Conservation (phyloP, 352 stramenopile species). For the Pythium oligandrum region DNA sequence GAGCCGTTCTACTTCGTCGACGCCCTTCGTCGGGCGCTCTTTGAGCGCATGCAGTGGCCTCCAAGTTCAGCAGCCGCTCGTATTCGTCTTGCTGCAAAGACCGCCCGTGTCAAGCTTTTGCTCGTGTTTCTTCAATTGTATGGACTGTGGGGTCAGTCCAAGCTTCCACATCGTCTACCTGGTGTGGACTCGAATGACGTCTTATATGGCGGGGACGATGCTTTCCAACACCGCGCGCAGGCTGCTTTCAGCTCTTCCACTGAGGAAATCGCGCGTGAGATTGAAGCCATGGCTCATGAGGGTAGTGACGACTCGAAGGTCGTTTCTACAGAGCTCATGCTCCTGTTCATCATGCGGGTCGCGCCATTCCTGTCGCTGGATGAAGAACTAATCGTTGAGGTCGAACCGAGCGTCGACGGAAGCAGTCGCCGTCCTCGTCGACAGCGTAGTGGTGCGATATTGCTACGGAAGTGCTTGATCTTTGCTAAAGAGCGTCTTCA, state of each 20-base stretch:
- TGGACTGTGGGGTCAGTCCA: slow-evolving; percentile 51
- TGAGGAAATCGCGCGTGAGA: slow-evolving; percentile 43
- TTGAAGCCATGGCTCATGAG: slow-evolving; percentile 21
- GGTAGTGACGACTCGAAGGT: slow-evolving; percentile 1
- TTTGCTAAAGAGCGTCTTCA: slow-evolving; percentile 8
- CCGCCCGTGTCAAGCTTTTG: slow-evolving; percentile 31
- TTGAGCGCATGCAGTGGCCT: slow-evolving; percentile 44
- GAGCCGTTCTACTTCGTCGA: slow-evolving; percentile 88
- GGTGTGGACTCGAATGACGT: slow-evolving; percentile 84
- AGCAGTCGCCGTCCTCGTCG: too few species aligned
- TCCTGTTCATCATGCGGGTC: slow-evolving; percentile 7
- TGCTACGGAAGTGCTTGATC: slow-evolving; percentile 16
- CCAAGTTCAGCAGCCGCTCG: not conserved
- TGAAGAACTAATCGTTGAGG: slow-evolving; percentile 2
- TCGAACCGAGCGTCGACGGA: too few species aligned
- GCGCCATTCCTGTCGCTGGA: slow-evolving; percentile 16
- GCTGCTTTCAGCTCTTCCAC: slow-evolving; percentile 38
- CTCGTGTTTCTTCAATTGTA: slow-evolving; percentile 51
- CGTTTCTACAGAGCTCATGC: slow-evolving; percentile 9
- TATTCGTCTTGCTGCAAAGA: slow-evolving; percentile 12
- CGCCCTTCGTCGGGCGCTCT: slow-evolving; percentile 60
- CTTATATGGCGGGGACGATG: slow-evolving; percentile 62
- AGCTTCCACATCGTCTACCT: slow-evolving; percentile 26
- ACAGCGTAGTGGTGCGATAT: slow-evolving; percentile 6
- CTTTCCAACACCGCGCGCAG: slow-evolving; percentile 50